phyloP scores from a whole-genome alignment of 176 grass and related monocot species.

The Eleusine indica region DNA sequence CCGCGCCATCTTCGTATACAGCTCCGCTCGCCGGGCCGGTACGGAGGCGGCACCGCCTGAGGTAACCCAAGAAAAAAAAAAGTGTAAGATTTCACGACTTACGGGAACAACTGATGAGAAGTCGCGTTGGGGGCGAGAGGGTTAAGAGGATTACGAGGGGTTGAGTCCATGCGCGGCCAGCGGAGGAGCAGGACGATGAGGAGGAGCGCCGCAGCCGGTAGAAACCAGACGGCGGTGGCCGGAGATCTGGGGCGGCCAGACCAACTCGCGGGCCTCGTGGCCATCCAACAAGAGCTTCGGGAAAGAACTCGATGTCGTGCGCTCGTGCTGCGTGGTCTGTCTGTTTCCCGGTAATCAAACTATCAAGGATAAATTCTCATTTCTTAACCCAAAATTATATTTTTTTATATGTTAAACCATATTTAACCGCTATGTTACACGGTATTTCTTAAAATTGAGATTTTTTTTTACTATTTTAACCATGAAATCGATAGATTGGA shows the following conservation, averaged over 20 bases:
- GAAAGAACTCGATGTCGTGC: not conserved
- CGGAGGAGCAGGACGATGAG: constrained; percentile 54
- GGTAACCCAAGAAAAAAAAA: not conserved
- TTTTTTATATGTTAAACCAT: no score
- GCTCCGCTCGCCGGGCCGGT: constrained; percentile 51
- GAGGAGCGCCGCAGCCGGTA: constrained; percentile 47
- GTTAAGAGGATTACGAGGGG: constrained; percentile 3
- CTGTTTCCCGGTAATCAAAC: no score
- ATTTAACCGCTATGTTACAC: no score
- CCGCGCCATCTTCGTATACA: constrained; percentile 77
- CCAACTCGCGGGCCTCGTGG: constrained; percentile 31
- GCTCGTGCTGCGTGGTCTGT: not conserved
- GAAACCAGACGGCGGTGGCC: constrained; percentile 58
- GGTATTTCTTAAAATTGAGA: no score
- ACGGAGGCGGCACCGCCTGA: constrained; percentile 47
- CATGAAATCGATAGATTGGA: no score
- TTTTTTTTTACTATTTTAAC: no score
- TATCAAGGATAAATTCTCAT: no score
- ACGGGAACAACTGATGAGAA: not conserved
- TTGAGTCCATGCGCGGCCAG: constrained; percentile 48
- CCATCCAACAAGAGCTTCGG: constrained; percentile 19
- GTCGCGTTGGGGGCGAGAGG: not conserved
- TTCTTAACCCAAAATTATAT: no score
- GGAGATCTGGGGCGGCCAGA: constrained; percentile 45
- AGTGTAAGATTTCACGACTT: not conserved